Percentiles rank a stretch among this genome's conserved stretches.
phyloP scores from a whole-genome alignment of 495 filamentous ascomycete species.

The Choiromyces venosus region DNA sequence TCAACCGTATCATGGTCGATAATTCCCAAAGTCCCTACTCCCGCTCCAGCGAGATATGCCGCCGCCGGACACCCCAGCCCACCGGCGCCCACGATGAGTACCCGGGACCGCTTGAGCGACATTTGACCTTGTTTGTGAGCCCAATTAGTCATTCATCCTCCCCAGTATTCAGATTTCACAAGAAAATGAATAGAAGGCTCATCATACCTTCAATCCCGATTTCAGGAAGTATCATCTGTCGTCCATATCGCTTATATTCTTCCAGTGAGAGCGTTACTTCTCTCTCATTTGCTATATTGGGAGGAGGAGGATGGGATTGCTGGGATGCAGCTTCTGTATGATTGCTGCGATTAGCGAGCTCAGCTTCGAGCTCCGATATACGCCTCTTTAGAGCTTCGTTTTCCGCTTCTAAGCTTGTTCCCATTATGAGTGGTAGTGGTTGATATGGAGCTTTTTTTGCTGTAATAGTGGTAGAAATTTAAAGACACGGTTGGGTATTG shows the following conservation, averaged over 20 bases:
- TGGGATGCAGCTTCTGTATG: neutral
- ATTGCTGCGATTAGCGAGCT: conserved; percentile 3
- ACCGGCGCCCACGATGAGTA: conserved; percentile 86
- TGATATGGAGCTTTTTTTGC: neutral
- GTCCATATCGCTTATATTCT: conserved; percentile 79
- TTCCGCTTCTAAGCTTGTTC: conserved; percentile 16
- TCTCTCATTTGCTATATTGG: conserved; percentile 6
- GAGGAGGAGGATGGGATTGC: neutral
- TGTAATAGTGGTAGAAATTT: neutral
- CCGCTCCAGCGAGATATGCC: conserved; percentile 80
- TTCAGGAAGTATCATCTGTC: conserved; percentile 85
- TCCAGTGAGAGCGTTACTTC: conserved; percentile 60
- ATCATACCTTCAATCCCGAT: conserved; percentile 66
- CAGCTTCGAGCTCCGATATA: conserved; percentile 29
- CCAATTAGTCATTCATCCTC: conserved; percentile 7
- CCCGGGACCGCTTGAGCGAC: conserved; percentile 59
- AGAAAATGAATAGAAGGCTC: neutral
- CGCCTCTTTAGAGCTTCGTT: conserved; percentile 17
- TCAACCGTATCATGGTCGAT: conserved; percentile 87
- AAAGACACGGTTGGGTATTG: neutral
- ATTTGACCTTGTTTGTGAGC: conserved; percentile 68
- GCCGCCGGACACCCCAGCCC: conserved; percentile 90
- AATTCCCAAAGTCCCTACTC: conserved; percentile 75
- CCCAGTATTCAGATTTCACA: neutral
- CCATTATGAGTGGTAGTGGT: neutral